Conservation (phyloP, 495 filamentous ascomycete species). For the Durotheca rogersii region DNA sequence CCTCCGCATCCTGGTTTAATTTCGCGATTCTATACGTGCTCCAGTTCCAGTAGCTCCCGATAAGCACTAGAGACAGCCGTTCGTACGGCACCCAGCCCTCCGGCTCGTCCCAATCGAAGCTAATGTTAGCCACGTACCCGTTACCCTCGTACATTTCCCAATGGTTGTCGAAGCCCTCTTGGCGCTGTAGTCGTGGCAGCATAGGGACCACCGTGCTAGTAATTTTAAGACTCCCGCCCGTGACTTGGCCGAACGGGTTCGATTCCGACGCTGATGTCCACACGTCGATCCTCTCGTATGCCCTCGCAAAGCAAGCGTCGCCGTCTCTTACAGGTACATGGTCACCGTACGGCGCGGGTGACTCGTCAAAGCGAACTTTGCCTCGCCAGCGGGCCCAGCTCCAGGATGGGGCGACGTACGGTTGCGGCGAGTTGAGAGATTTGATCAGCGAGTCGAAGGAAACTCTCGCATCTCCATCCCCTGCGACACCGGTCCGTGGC, state of each 20-base stretch:
- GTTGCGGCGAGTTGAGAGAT: background rate
- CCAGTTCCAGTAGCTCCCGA: slow-evolving; percentile 3
- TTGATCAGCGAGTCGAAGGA: background rate
- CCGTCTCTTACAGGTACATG: background rate
- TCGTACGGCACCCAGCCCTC: background rate
- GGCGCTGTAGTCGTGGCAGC: background rate
- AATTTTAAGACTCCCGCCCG: background rate
- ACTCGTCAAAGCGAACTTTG: slow-evolving; percentile 1
- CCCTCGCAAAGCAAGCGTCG: background rate
- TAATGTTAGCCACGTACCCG: background rate
- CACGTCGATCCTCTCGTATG: background rate
- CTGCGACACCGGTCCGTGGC: background rate
- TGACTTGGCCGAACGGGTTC: background rate
- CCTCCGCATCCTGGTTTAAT: background rate
- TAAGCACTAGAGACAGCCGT: background rate
- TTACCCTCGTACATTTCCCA: background rate
- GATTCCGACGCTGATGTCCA: background rate
- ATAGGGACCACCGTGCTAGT: background rate
- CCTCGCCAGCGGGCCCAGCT: slow-evolving; percentile 6
- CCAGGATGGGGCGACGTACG: slow-evolving; percentile 10
- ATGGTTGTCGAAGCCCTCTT: background rate
- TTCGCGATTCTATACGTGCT: background rate
- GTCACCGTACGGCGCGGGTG: background rate
- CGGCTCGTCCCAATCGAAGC: slow-evolving; percentile 4
- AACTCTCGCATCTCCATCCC: background rate